Evolutionary conservation across 345 rosid species (phyloP), one percentile per base, ranked within the genome.

Genomic region (Turnera subulata): DNA sequence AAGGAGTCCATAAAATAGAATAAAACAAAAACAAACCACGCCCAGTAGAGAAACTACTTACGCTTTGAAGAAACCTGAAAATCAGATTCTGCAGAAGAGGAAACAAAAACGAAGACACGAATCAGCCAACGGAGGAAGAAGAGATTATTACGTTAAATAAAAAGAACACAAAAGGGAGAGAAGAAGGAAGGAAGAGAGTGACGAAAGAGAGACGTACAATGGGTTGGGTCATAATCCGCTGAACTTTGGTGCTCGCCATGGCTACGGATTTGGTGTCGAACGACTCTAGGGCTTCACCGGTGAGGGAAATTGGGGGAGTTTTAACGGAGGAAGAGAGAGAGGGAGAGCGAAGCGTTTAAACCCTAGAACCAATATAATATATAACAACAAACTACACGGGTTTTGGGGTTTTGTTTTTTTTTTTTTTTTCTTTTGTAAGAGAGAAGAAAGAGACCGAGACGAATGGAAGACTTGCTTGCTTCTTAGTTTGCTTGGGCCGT

Each of bases 41-140:
- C n/a, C n/a, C n/a, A n/a, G n/a, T n/a, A n/a, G n/a, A n/a, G n/a
- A 55, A 39, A 24, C 2, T 18, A 73, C 91, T 80, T 77, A 93
- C 97, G 24, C 96, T 89, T 68, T 89, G 97, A 13, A 89, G 97
- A 70, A 86, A 87, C 84, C 97, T 85, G 77, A 93, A 93, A 65
- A 89, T 89, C 80, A 87, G 74, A 77, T 93, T 93, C 96, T 93
- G 82, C 16, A 22, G 49, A 19, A 13, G 50, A 50, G 20, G 6
- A 44, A 44, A 49, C 1, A 46, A 11, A 49, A 58, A 33, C 0
- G 25, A 24, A 33, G 43, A 2, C 35, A 18, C 42, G 48, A 19
- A 22, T 11, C 26, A 61, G 39, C 10, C 37, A 45, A 1, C 49
- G 23, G 20, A 25, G 7, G 38, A 23, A 12, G 22, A 19, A 33